phyloP scores from a whole-genome alignment of 805 yeast genomes.

The Wickerhamomyces bisporus region DNA sequence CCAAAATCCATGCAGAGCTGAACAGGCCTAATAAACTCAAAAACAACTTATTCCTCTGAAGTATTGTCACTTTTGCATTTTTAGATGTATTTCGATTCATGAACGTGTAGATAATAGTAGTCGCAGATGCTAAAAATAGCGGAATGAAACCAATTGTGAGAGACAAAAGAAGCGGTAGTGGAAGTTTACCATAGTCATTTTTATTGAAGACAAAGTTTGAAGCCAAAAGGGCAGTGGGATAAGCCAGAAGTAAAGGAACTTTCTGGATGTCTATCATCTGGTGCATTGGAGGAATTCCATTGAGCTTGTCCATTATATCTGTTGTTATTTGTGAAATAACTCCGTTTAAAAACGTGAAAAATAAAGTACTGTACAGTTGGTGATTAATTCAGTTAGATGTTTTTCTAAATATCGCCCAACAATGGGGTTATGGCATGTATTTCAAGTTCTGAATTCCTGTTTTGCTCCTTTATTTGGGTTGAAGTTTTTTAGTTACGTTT shows the following conservation, averaged over 20 bases:
- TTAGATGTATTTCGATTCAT: slow-evolving; percentile 1
- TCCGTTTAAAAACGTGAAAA: no score
- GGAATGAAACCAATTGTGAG: slow-evolving; percentile 10
- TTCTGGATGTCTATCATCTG: slow-evolving; percentile 15
- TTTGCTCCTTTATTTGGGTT: no score
- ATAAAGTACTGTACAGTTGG: no score
- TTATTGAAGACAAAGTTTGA: slow-evolving; percentile 15
- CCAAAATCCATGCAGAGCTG: slow-evolving; percentile 11
- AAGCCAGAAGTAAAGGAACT: slow-evolving; percentile 23
- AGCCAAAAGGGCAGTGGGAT: slow-evolving; percentile 21
- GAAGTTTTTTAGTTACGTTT: no score
- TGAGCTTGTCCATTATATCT: not conserved
- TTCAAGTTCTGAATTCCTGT: no score
- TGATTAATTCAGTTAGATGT: no score
- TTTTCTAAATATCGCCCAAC: no score
- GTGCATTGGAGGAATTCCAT: not conserved
- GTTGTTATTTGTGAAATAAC: no score
- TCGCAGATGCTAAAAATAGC: slow-evolving; percentile 8
- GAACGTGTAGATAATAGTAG: not conserved
- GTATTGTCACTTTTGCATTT: not conserved
- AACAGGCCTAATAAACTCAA: slow-evolving; percentile 10
- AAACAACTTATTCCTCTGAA: slow-evolving; percentile 4
- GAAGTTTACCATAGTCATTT: slow-evolving; percentile 2
- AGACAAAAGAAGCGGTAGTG: slow-evolving; percentile 1
- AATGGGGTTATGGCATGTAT: no score